A percentile compares a stretch with the other conserved stretches of the same genome.
These are phyloP conservation scores for Penicillium oxalicum DNA, from an alignment of 2,329 filamentous ascomycete species.

Conservation along the genomic window DNA sequence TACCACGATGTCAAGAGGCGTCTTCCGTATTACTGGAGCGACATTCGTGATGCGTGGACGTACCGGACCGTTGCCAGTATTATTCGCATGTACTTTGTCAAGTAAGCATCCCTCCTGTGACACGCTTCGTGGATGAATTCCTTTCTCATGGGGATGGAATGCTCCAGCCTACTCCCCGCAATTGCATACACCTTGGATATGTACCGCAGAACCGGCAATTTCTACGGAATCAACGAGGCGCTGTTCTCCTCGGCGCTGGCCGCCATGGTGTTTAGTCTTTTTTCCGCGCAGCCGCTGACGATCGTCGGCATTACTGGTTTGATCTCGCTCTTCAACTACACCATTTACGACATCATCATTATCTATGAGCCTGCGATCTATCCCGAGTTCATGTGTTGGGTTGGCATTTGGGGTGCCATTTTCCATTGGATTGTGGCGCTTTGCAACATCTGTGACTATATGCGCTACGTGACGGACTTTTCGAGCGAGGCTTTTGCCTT, in stretches of 20 bases:
- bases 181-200: conserved; percentile 56
- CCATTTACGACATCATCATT: conserved; percentile 52
- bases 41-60: conserved; percentile 50
- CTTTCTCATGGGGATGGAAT: too few relatives aligned
- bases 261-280: conserved; percentile 49
- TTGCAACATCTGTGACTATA: conserved; percentile 52
- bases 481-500: conserved; percentile 50
- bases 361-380: conserved; percentile 48
- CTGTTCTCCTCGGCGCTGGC: conserved; percentile 52
- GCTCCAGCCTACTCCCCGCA: conserved; percentile 48
- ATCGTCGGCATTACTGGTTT: conserved; percentile 54
- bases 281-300: conserved; percentile 50
- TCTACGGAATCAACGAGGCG: conserved; percentile 53
- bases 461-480: conserved; percentile 55
- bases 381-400: conserved; percentile 52
- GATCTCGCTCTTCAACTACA: conserved; percentile 54
- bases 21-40: conserved; percentile 52
- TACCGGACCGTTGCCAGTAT: conserved; percentile 52
- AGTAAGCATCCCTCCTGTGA: conserved; percentile 7
- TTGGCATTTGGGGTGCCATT: conserved; percentile 52
- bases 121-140: too few relatives aligned
- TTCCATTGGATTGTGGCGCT: conserved; percentile 53
- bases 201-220: conserved; percentile 49
- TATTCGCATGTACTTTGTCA: conserved; percentile 55
- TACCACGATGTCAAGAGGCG: conserved; percentile 50